These are phyloP conservation scores for Sideroxylon spinosum DNA, from an alignment of 179 eudicot genomes.

Conservation along the genomic window DNA sequence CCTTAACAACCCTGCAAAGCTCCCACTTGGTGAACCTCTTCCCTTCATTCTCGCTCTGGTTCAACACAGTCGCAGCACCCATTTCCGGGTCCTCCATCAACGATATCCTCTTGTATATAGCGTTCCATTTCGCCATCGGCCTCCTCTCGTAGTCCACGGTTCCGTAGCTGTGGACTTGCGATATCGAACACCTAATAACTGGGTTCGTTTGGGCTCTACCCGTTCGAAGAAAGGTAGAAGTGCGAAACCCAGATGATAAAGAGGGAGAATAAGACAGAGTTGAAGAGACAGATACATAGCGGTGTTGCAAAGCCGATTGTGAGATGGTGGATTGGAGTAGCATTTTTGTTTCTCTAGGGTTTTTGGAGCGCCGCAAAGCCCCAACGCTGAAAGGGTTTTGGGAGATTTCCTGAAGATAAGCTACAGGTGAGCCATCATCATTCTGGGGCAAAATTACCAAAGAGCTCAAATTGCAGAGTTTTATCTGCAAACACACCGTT, in stretches of 20 bases:
- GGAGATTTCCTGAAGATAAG: not conserved
- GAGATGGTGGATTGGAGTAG: slow-evolving; percentile 47
- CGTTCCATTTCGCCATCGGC: slow-evolving; percentile 42
- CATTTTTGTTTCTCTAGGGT: slow-evolving; percentile 36
- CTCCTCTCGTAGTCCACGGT: slow-evolving; percentile 43
- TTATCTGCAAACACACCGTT: not conserved
- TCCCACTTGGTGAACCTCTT: slow-evolving; percentile 67
- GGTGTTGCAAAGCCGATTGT: slow-evolving; percentile 28
- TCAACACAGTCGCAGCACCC: slow-evolving; percentile 51
- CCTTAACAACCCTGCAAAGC: slow-evolving; percentile 60
- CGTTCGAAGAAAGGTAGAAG: slow-evolving; percentile 22
- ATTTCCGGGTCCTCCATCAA: slow-evolving; percentile 33
- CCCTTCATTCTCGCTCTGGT: slow-evolving; percentile 57
- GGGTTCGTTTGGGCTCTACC: slow-evolving; percentile 19
- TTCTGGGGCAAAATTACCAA: not conserved
- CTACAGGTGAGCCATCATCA: not conserved
- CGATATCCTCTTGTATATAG: slow-evolving; percentile 49
- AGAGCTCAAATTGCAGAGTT: not conserved
- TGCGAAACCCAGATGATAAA: slow-evolving; percentile 41
- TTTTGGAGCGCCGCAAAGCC: slow-evolving; percentile 7
- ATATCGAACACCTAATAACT: slow-evolving; percentile 31
- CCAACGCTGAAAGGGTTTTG: not conserved
- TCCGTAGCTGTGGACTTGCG: slow-evolving; percentile 38
- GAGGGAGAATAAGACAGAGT: slow-evolving; percentile 23
- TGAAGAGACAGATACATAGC: slow-evolving; percentile 20